Conservation (phyloP, 192 early-diverging fungal species). For the Coemansia aciculifera region DNA sequence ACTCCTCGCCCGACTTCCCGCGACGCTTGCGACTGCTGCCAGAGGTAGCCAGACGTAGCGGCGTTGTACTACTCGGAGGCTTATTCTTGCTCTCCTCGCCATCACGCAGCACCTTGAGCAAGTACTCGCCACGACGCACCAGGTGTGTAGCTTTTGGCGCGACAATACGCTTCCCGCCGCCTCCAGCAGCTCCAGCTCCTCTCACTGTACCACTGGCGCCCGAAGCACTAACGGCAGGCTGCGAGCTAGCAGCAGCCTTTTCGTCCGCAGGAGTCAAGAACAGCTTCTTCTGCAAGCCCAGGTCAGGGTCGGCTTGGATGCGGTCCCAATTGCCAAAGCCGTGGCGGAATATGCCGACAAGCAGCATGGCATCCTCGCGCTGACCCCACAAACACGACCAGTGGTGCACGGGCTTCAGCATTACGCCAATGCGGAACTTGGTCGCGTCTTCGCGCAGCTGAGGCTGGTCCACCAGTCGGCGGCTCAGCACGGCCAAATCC, state of each 20-base stretch:
- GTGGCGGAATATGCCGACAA: conserved; percentile 91
- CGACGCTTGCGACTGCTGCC: conserved; percentile 35
- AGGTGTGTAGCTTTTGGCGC: conserved; percentile 85
- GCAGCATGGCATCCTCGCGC: conserved; percentile 92
- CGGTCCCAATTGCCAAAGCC: conserved; percentile 91
- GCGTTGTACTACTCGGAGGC: conserved; percentile 21
- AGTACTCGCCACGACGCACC: conserved; percentile 83
- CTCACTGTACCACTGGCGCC: conserved; percentile 17
- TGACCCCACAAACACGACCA: conserved; percentile 88
- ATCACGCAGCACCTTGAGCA: conserved; percentile 83
- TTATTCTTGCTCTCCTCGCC: conserved; percentile 54
- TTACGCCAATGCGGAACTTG: conserved; percentile 77
- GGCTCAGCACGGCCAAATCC: conserved; percentile 70
- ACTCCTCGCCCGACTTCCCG: conserved; percentile 33
- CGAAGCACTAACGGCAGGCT: conserved; percentile 33
- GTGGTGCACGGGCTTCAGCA: conserved; percentile 79
- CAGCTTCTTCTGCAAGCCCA: conserved; percentile 88
- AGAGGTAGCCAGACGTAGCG: conserved; percentile 5
- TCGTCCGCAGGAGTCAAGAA: conserved; percentile 62
- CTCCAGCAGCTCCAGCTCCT: conserved; percentile 6
- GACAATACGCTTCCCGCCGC: conserved; percentile 45
- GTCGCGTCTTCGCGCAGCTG: conserved; percentile 54
- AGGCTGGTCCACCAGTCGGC: conserved; percentile 57
- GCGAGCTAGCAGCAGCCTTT: conserved; percentile 35
- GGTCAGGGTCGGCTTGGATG: conserved; percentile 75